Base-by-base conservation (phyloP, 2,329 filamentous ascomycete species). In the Alternaria hordeiaustralica region DNA sequence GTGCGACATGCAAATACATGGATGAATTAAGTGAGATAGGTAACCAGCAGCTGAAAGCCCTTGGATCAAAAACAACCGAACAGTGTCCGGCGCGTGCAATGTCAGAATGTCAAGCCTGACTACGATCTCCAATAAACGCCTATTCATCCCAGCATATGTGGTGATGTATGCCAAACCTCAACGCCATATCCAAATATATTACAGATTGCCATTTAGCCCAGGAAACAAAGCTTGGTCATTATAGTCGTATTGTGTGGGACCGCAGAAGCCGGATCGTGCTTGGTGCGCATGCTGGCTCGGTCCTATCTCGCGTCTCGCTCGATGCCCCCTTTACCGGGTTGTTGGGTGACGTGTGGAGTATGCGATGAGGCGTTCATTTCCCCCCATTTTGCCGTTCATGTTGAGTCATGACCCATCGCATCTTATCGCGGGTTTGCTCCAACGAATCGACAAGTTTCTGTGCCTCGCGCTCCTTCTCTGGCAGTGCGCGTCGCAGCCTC, bases 341-440 rank as follows among this genome's bases (percentile, higher is more conserved):
- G 20, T 21, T 47, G 54, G 13, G 33, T 46, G 44, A 55, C 18
- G 10, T 30, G 46, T 43, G 26, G 59, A 45, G 56, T 36, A 23
- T 25, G 46, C 3, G 18, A 20, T n/a, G 23, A 46, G n/a, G 12
- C 9, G 41, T 20, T 64, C 49, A 66, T 30, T 21, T 55, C 25
- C 45, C 58, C 33, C 50, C 58, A 44, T 46, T 58, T 46, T 76
- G 72, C 15, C 69, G 73, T 54, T 71, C 66, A 20, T 76, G 69
- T 55, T 78, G 75, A 7, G 74, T 71, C 67, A 94, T 84, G 13
- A 91, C 90, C 91, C 91, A 94, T 73, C 84, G 87, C 78, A 94
- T 84, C 82, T 92, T 88, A 66, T 88, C 84, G 55, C 92, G 81
- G n/a, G 87, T 86, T 70, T 87, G 83, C 68, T 84, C 84, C 46